Base-by-base conservation (phyloP, 2,329 filamentous ascomycete genomes). In the Aspergillus texensis region DNA sequence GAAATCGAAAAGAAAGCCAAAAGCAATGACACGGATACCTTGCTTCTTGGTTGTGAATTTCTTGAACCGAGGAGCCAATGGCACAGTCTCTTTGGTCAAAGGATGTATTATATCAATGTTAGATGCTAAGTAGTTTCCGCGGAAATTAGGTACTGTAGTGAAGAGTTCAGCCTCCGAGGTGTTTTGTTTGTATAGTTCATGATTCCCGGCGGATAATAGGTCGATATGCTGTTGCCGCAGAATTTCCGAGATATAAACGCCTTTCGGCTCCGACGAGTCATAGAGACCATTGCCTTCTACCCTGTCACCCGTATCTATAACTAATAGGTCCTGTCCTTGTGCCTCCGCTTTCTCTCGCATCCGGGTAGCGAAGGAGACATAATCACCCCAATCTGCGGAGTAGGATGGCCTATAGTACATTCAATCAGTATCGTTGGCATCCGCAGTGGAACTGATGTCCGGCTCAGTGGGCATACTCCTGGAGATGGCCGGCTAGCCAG, bases 301-400 rank as follows among this genome's bases (percentile, higher is more conserved):
- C 8, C 94, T 87, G 74, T 98, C 95, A 64, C 95, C 95, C 0
- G 94, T 97, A 76, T 99, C 95, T 67, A 99, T 83, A n/a, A 99
- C 82, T n/a, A 99, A 82, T 19, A 99, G 82, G 75, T 99, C 95
- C 32, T 87, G 87, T 52, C 93, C 93, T 59, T 89, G 84, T 1
- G 88, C 86, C 73, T 97, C 91, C 61, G 93, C 93, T 73, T 87
- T 89, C 68, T 88, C 85, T 61, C 88, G 90, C 84, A 99, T 88
- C 74, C 94, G 93, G 41, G 90, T 84, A 39, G 93, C 88, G 75
- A 99, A 97, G 8, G 94, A 97, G 71, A 98, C 86, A 78, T 98
- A 99, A 80, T 99, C 95, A 63, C 95, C 95, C 93, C 95, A 98
- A 78, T 99, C 95, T 54, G 93, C 94, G 8, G 92, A 94, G 79